Evolutionary conservation across 2,329 filamentous ascomycete genomes (phyloP).

Genomic region (Penicillium sp.): DNA sequence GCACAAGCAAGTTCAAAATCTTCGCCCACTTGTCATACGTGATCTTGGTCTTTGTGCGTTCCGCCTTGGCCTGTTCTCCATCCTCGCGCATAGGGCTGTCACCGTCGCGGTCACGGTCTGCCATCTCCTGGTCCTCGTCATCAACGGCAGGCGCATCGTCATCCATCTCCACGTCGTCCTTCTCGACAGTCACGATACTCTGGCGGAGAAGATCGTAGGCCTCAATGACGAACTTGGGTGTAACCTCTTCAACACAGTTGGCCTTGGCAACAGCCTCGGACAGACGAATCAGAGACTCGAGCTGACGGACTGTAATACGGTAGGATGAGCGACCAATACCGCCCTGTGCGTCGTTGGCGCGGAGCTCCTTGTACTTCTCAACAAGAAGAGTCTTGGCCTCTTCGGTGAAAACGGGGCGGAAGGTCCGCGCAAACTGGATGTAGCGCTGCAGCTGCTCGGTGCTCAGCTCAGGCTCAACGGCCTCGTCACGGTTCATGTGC

Average conservation of each 20-base stretch:
- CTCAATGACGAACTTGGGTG: conserved; percentile 80
- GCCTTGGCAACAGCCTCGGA: conserved; percentile 98
- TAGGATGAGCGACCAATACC: conserved; percentile 94
- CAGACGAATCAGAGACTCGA: conserved; percentile 92
- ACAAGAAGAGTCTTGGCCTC: conserved; percentile 85
- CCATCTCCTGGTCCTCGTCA: conserved; percentile 53
- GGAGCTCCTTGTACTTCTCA: conserved; percentile 90
- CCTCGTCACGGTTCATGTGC: conserved; percentile 88
- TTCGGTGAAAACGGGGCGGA: conserved; percentile 86
- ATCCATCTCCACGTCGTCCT: conserved; percentile 94
- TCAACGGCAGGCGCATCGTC: conserved; percentile 61
- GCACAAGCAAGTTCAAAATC: conserved; percentile 83
- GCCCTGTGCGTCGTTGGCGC: conserved; percentile 89
- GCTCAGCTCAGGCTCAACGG: conserved; percentile 87
- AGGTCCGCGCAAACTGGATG: conserved; percentile 92
- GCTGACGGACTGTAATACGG: conserved; percentile 92
- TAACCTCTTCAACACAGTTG: conserved; percentile 91
- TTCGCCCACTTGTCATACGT: conserved; percentile 93
- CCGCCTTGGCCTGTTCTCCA: conserved; percentile 42
- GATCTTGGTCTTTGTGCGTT: conserved; percentile 73
- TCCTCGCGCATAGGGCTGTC: conserved; percentile 56
- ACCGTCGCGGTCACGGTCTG: conserved; percentile 48
- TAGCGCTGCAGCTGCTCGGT: conserved; percentile 96
- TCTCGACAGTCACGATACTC: conserved; percentile 96
- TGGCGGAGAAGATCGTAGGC: conserved; percentile 88